Base-by-base conservation (phyloP, 2,329 filamentous ascomycete genomes). In the Ambrosiella xylebori region DNA sequence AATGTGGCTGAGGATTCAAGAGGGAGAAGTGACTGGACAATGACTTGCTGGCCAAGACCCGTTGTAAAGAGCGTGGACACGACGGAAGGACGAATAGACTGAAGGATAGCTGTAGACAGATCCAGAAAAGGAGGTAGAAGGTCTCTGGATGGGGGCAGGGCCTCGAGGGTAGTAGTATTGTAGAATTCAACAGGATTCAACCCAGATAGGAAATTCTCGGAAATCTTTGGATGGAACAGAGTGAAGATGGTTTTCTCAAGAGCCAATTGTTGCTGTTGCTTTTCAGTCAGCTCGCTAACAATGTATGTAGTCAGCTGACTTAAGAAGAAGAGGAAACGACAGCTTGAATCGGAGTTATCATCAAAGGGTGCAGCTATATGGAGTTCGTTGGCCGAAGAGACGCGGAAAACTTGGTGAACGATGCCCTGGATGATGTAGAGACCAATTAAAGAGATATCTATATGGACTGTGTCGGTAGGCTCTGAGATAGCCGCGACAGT, bases 101-200 rank as follows among this genome's bases (percentile, higher is more conserved):
- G 67, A 12, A 74, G 59, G 19, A 74, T 65, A 7, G 71, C 68
- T n/a, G 71, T 64, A 5, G 68, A 68, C n/a, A 74, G 64, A 3
- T 59, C 37, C 11, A 56, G 56, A n/a, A 36, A 57, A 15, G 36
- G 27, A 35, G 55, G 56, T 4, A 57, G 11, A 19, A 49, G 40
- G 38, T 35, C 19, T 6, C 44, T 7, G 12, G 19, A 17, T 19
- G n/a, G 19, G 1, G 54, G 61, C 7, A 59, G 15, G 50, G 15
- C 27, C 4, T 58, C 39, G 1, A 59, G 35, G 36, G 36, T 54
- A 3, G 56, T 53, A 17, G 54, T 41, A 13, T 40, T 35, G 35
- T 58, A 61, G 40, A 57, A 55, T n/a, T 58, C 54, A 8, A 17
- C n/a, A 13, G 55, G 38, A 13, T 38, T 45, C 3, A n/a, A 37